These are phyloP conservation scores for Leucaena leucocephala DNA, from an alignment of 306 rosid species.

Conservation along the genomic window DNA sequence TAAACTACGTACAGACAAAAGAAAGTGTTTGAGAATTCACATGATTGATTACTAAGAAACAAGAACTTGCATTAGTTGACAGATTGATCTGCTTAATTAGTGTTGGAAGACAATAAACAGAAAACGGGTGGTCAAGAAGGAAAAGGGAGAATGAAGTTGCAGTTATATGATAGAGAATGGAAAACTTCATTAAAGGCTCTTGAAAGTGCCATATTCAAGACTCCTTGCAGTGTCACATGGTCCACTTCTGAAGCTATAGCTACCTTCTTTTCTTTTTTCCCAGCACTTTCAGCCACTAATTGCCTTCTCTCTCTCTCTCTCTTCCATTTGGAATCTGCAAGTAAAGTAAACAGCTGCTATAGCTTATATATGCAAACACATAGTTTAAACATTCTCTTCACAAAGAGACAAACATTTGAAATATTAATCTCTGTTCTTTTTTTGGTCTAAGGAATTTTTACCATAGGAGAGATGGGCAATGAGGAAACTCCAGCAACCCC, in stretches of 20 bases:
- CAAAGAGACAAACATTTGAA: conserved; percentile 35
- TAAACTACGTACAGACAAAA: background rate
- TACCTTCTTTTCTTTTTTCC: conserved; percentile 21
- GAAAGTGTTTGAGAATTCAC: background rate
- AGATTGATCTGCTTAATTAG: background rate
- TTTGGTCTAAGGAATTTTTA: conserved; percentile 14
- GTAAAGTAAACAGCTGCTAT: conserved; percentile 41
- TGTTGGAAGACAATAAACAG: background rate
- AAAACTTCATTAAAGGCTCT: conserved; percentile 35
- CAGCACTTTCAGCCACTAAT: conserved; percentile 40
- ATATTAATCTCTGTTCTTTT: conserved; percentile 13
- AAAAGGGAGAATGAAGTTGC: background rate
- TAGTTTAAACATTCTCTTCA: conserved; percentile 30
- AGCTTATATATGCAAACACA: background rate
- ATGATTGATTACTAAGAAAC: background rate
- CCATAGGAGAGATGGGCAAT: conserved; percentile 43
- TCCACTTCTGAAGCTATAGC: conserved; percentile 42
- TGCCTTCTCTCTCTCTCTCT: conserved; percentile 19
- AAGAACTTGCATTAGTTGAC: background rate
- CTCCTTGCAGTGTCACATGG: conserved; percentile 38
- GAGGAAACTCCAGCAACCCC: conserved; percentile 70
- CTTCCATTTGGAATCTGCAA: conserved; percentile 44
- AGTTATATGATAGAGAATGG: conserved; percentile 7
- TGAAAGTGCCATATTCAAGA: conserved; percentile 27
- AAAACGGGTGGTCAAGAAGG: background rate